phyloP scores from a whole-genome alignment of 441 rosid species.

The Populus tomentosa region DNA sequence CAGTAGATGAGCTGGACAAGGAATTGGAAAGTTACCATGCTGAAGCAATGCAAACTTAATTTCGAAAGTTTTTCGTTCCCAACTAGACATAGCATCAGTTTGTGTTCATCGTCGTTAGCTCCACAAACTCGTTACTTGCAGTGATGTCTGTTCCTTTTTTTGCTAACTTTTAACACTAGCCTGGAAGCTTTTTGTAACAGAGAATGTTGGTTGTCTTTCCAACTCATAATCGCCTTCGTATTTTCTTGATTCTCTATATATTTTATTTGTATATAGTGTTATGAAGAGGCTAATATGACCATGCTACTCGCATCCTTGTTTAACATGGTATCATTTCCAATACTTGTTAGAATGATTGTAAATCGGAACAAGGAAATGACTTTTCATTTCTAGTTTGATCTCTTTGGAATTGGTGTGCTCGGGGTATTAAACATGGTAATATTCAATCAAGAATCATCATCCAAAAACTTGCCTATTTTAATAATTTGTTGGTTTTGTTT shows the following conservation, averaged over 20 bases:
- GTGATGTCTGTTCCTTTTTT: background rate
- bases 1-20: slow-evolving; percentile 80
- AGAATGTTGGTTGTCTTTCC: background rate
- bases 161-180: background rate
- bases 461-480: background rate
- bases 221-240: background rate
- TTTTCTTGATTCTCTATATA: background rate
- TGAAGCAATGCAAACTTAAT: slow-evolving; percentile 74
- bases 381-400: background rate
- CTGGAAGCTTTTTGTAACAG: slow-evolving; percentile 11
- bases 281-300: background rate
- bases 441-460: background rate
- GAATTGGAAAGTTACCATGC: slow-evolving; percentile 88
- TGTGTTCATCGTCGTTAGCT: background rate
- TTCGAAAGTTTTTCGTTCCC: background rate
- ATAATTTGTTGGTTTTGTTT: background rate
- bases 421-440: background rate
- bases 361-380: background rate
- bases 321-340: background rate
- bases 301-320: background rate
- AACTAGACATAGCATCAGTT: background rate
- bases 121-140: background rate
- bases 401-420: background rate
- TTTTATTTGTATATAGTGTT: background rate
- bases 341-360: background rate